These are phyloP conservation scores for Dalbergia oliveri DNA, from an alignment of 306 rosid species.

Conservation along the genomic window DNA sequence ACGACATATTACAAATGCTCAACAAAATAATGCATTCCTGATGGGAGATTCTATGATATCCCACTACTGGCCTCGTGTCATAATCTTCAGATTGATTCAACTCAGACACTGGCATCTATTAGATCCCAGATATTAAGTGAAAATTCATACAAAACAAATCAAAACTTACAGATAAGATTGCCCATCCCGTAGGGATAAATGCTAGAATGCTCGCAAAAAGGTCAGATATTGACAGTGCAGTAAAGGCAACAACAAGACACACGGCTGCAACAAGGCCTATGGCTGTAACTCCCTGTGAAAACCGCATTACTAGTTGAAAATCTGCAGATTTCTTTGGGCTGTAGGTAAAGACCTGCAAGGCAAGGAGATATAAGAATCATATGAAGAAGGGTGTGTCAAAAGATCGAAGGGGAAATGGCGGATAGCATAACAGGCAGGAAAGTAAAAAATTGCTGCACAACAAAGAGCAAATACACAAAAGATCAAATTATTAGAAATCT, in stretches of 20 bases:
- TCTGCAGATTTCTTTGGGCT: conserved; percentile 76
- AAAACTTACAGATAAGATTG: conserved; percentile 82
- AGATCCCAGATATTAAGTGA: neutral
- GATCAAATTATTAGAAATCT: conserved; percentile 29
- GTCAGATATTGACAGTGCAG: conserved; percentile 72
- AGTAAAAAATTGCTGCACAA: neutral
- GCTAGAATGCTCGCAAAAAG: conserved; percentile 88
- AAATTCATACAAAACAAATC: conserved; percentile 23
- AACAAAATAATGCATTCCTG: conserved; percentile 6
- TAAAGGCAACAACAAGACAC: conserved; percentile 70
- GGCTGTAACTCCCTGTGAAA: conserved; percentile 79
- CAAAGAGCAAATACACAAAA: conserved; percentile 5
- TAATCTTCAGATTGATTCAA: conserved; percentile 17
- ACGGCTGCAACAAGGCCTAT: conserved; percentile 75
- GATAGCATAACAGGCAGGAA: neutral
- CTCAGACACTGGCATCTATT: neutral
- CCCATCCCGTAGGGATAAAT: conserved; percentile 93
- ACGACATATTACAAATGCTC: neutral
- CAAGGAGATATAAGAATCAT: conserved; percentile 30
- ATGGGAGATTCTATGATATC: too few relatives aligned
- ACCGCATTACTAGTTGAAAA: conserved; percentile 81
- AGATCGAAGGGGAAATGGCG: neutral
- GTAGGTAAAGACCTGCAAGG: conserved; percentile 81
- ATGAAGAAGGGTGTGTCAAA: neutral
- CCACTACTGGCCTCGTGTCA: too few relatives aligned